A percentile compares a stretch with the other conserved stretches of the same genome.
Conservation (phyloP, 1,139 yeast genomes). For the Dujonia santamariae region DNA sequence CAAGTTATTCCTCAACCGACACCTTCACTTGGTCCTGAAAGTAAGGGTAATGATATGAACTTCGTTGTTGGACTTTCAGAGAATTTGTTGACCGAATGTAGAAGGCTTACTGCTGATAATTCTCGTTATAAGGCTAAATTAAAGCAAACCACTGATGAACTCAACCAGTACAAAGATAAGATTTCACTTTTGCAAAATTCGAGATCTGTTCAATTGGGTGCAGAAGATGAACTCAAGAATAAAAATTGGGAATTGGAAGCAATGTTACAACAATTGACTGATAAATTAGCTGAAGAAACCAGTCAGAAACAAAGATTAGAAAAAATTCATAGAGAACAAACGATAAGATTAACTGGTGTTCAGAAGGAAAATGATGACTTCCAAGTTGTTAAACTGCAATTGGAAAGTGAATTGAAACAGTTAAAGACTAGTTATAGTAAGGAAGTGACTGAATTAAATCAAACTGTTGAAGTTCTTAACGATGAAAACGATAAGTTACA, state of each 20-base stretch:
- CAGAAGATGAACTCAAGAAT: constrained; percentile 56
- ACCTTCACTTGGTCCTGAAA: constrained; percentile 41
- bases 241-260: constrained; percentile 79
- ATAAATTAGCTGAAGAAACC: constrained; percentile 33
- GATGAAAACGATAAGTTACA: constrained; percentile 62
- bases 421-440: constrained; percentile 30
- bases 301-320: constrained; percentile 29
- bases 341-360: constrained; percentile 23
- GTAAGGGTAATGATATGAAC: constrained; percentile 63
- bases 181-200: constrained; percentile 29
- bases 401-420: constrained; percentile 34
- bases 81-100: constrained; percentile 71
- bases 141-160: constrained; percentile 41
- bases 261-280: constrained; percentile 48
- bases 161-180: constrained; percentile 36
- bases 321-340: constrained; percentile 30
- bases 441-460: constrained; percentile 47
- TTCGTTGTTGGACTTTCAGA: constrained; percentile 85
- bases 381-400: constrained; percentile 35
- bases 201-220: constrained; percentile 27
- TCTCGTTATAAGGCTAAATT: constrained; percentile 46
- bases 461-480: constrained; percentile 53
- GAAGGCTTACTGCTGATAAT: constrained; percentile 72
- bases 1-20: constrained; percentile 23
- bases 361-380: constrained; percentile 51